phyloP scores from a whole-genome alignment of 257 asterid species.

The Solanum sparsipilum region DNA sequence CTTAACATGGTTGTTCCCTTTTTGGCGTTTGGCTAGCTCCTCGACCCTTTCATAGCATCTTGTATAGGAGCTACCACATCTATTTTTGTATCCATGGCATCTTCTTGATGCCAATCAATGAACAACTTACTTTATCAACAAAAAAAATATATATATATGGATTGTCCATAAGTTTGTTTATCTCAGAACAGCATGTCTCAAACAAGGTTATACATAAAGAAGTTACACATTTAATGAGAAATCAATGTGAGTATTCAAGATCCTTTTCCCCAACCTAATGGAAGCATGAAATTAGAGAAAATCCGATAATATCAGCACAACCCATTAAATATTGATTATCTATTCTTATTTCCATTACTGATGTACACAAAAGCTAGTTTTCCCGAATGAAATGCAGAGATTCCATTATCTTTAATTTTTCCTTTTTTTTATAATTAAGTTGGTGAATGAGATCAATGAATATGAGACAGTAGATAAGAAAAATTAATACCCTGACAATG shows the following conservation, averaged over 20 bases:
- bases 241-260: not conserved
- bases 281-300: not conserved
- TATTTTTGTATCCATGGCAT: not conserved
- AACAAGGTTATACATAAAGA: not conserved
- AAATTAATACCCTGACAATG: slow-evolving; percentile 51
- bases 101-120: not conserved
- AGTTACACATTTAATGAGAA: not conserved
- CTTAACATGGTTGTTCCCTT: not conserved
- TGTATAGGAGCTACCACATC: not conserved
- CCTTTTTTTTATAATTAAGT: not conserved
- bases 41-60: not conserved
- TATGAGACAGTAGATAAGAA: not conserved
- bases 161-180: not conserved
- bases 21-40: not conserved
- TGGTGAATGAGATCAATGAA: not conserved
- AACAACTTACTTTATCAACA: not conserved
- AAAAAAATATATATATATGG: not conserved
- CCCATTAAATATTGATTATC: not conserved
- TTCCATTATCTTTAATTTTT: not conserved
- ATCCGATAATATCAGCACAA: not conserved
- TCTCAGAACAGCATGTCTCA: not conserved
- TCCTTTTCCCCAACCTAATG: not conserved
- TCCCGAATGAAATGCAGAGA: not conserved
- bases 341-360: not conserved
- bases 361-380: not conserved